Conservation (phyloP, 2,329 filamentous ascomycete genomes). For the Aspergillus neoniger region DNA sequence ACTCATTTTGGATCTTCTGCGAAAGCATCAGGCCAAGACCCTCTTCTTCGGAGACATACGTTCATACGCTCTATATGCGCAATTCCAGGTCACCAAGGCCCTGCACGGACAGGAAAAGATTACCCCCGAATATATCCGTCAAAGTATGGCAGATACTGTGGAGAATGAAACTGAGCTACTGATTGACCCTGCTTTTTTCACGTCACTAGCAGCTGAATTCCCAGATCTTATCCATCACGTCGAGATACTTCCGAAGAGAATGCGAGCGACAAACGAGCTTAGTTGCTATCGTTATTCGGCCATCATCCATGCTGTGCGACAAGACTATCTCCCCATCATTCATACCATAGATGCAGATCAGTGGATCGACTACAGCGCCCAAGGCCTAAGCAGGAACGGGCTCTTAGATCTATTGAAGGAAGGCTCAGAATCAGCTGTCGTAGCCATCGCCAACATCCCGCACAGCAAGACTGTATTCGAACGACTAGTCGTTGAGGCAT, state of each 20-base stretch:
- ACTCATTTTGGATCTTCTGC: background rate
- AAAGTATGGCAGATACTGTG: slow-evolving; percentile 3
- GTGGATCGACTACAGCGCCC: background rate
- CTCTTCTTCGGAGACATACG: slow-evolving; percentile 8
- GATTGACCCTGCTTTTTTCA: slow-evolving; percentile 5
- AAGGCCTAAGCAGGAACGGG: background rate
- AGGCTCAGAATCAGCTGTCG: background rate
- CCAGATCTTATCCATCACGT: slow-evolving; percentile 2
- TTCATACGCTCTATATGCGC: slow-evolving; percentile 6
- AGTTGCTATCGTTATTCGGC: slow-evolving; percentile 11
- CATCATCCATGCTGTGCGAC: background rate
- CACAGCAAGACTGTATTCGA: slow-evolving; percentile 1
- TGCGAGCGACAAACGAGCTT: slow-evolving; percentile 1
- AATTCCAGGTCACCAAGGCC: slow-evolving; percentile 10
- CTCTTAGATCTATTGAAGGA: background rate
- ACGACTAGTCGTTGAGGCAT: background rate
- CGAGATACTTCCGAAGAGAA: slow-evolving; percentile 6
- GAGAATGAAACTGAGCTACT: slow-evolving; percentile 3
- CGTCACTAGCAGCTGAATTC: background rate
- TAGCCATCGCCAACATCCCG: slow-evolving; percentile 5
- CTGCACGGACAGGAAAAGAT: background rate
- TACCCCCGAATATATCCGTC: background rate
- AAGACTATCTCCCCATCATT: background rate
- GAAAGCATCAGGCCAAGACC: background rate
- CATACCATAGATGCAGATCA: background rate